Percentiles rank a stretch among this genome's conserved stretches.
phyloP scores from a whole-genome alignment of 306 rosid genomes.

The Fagus sylvatica region DNA sequence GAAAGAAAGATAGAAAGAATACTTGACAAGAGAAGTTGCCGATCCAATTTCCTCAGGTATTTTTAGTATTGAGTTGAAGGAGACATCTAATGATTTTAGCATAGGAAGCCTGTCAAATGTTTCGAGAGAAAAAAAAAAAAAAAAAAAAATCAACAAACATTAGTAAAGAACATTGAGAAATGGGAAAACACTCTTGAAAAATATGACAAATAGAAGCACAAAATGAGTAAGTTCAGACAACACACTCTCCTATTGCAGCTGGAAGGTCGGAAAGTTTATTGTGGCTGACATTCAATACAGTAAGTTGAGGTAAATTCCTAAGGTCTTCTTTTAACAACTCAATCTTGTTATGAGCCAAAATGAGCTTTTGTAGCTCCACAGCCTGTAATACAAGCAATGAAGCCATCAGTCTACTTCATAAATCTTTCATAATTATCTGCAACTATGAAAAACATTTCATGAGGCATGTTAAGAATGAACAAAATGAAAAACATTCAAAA shows the following conservation, averaged over 20 bases:
- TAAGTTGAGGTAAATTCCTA: constrained; percentile 59
- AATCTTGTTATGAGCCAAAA: constrained; percentile 82
- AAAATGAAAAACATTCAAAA: neutral
- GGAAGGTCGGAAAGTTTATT: constrained; percentile 76
- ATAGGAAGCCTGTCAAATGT: constrained; percentile 56
- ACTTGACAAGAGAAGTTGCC: constrained; percentile 83
- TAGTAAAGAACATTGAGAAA: constrained; percentile 11
- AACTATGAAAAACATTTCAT: neutral
- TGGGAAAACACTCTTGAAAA: neutral
- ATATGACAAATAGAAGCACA: neutral
- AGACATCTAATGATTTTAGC: constrained; percentile 76
- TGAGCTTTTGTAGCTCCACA: constrained; percentile 87
- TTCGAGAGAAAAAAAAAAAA: constrained; percentile 10
- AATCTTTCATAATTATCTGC: neutral
- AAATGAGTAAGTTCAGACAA: constrained; percentile 7
- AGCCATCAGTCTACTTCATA: neutral
- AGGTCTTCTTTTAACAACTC: constrained; percentile 65
- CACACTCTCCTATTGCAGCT: constrained; percentile 92
- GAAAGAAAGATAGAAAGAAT: constrained; percentile 19
- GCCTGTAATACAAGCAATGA: constrained; percentile 48
- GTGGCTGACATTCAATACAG: constrained; percentile 80
- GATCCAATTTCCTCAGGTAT: constrained; percentile 85
- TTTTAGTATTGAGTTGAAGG: constrained; percentile 52
- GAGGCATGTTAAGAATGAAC: neutral
- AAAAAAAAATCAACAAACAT: neutral